Evolutionary conservation across 371 early-diverging fungal genomes (phyloP).

Genomic region (Haplosporangium sp.): DNA sequence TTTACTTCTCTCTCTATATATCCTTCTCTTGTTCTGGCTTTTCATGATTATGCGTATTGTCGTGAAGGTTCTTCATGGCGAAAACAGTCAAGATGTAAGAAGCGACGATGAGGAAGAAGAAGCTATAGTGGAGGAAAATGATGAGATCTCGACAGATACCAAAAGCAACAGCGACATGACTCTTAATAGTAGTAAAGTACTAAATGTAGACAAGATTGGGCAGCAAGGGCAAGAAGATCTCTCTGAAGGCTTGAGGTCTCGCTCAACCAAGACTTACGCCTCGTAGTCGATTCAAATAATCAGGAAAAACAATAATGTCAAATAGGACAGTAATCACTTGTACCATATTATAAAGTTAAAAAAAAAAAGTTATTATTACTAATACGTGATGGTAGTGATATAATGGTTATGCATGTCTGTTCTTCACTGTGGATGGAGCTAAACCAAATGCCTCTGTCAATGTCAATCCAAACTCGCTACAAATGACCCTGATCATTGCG

Average conservation of each 20-base stretch:
- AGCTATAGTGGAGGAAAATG: background rate
- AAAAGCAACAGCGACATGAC: background rate
- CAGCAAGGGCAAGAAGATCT: background rate
- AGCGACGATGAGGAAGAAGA: constrained; percentile 70
- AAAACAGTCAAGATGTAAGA: constrained; percentile 78
- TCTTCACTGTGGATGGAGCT: constrained; percentile 63
- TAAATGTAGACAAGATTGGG: background rate
- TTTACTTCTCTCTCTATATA: constrained; percentile 71
- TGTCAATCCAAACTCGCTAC: constrained; percentile 60
- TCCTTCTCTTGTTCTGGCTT: constrained; percentile 84
- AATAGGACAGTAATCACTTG: background rate
- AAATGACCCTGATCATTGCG: constrained; percentile 67
- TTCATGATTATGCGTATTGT: constrained; percentile 77
- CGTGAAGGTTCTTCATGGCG: constrained; percentile 69
- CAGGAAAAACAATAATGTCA: too few relatives aligned
- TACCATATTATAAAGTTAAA: background rate
- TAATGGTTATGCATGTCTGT: background rate
- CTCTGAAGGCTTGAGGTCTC: background rate
- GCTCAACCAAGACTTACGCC: constrained; percentile 2
- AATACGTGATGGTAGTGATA: background rate
- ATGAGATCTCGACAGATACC: background rate
- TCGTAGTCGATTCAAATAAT: too few relatives aligned
- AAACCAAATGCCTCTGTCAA: constrained; percentile 61
- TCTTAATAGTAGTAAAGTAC: background rate
- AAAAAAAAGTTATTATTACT: too few relatives aligned